Evolutionary conservation across 1,284 basidiomycete genomes (phyloP), one percentile per base, ranked within the genome.

Genomic region (Naganishia albida): DNA sequence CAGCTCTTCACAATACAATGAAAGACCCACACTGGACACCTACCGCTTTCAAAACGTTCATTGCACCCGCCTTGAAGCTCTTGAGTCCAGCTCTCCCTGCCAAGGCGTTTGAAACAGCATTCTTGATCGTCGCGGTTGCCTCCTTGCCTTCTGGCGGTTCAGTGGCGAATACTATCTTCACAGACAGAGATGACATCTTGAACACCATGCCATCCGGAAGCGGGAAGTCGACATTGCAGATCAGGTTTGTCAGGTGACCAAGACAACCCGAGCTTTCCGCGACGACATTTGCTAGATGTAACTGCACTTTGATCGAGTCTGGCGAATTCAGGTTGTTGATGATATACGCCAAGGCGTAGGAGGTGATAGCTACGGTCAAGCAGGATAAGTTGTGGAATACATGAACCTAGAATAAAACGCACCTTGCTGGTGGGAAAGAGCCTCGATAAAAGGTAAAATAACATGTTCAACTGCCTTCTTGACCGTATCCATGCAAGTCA

Each of bases 391-490:
- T 13, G 2, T 20, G 30, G 26, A 25, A 23, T 6, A 23, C 20
- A n/a, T 13, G 18, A 23, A 8, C 28, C 8, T 3, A 15, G 23
- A 2, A 8, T n/a, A 4, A 15, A 7, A 56, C 53, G 23, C 12
- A 56, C 63, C 76, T 77, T 40, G 78, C 43, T 80, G 75, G 43
- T 84, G 84, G 1, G 82, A 78, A 23, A 81, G 71, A 1, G 86
- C 88, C 73, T 97, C 92, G 6, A 95, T 85, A 70, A 94, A 90
- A 0, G 93, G 91, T 72, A 94, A 91, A 7, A 97, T 82, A 49
- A 92, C 82, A 73, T 86, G 86, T 0, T 85, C 86, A 26, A 97
- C 84, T 66, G 89, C 87, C 66, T 88, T 87, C 75, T 94, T 93
- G 68, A 93, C 82, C 0, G 87, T 82, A 43, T 81, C 82, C 8